Conservation (phyloP, 371 early-diverging fungal genomes). For the Syncephalastrum monosporum region DNA sequence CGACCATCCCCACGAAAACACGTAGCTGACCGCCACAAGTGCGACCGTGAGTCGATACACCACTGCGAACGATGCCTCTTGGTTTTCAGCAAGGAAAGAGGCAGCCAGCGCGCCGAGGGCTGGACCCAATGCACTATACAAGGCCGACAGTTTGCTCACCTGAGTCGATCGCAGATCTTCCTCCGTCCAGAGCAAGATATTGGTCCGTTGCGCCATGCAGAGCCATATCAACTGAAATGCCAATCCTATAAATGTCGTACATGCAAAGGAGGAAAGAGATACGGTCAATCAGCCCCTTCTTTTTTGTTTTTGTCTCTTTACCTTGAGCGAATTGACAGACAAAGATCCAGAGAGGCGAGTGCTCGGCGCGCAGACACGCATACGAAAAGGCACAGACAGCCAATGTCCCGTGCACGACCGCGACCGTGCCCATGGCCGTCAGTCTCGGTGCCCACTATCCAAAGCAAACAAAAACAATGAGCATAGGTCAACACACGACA, state of each 20-base stretch:
- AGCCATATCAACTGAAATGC: conserved; percentile 36
- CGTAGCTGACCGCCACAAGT: conserved; percentile 30
- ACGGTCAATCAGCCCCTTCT: neutral
- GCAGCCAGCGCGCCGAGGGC: conserved; percentile 27
- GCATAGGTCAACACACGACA: neutral
- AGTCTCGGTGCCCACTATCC: conserved; percentile 31
- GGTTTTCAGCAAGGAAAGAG: conserved; percentile 20
- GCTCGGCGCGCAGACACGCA: conserved; percentile 26
- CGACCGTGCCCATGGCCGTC: conserved; percentile 24
- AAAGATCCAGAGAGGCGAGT: conserved; percentile 4
- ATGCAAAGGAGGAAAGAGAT: no score
- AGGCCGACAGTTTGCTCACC: conserved; percentile 25
- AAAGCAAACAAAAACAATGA: no score
- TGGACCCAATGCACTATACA: conserved; percentile 38
- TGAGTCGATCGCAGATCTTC: conserved; percentile 33
- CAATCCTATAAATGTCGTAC: conserved; percentile 5
- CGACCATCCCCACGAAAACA: conserved; percentile 47
- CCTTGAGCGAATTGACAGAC: neutral
- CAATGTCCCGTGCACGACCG: conserved; percentile 25
- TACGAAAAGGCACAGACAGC: conserved; percentile 29
- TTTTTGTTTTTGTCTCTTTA: no score
- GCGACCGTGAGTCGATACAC: conserved; percentile 29
- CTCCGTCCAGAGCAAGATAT: conserved; percentile 24
- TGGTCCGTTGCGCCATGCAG: conserved; percentile 25
- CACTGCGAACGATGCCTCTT: conserved; percentile 13